These are phyloP conservation scores for Tetrapisispora iriomotensis DNA, from an alignment of 805 yeast species.

Conservation along the genomic window DNA sequence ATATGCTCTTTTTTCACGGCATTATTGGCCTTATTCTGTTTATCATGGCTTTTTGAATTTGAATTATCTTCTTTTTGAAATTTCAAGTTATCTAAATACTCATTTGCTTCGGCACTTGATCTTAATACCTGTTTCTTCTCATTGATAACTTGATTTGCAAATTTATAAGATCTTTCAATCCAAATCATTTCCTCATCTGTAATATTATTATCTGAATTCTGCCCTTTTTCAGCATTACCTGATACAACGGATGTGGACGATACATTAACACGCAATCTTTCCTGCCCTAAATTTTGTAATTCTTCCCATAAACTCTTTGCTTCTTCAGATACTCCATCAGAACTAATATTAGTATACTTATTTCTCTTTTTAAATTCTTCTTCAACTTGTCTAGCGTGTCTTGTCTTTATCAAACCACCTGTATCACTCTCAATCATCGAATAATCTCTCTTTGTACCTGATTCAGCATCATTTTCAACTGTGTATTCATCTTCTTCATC, in stretches of 20 bases:
- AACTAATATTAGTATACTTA: slow-evolving; percentile 25
- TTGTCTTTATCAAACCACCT: slow-evolving; percentile 62
- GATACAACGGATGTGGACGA: not conserved
- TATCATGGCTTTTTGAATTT: slow-evolving; percentile 8
- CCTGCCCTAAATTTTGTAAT: slow-evolving; percentile 32
- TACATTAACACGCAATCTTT: slow-evolving; percentile 14
- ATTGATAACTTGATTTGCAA: slow-evolving; percentile 75
- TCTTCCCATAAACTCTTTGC: slow-evolving; percentile 48
- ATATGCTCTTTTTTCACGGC: slow-evolving; percentile 9
- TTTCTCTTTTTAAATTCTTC: slow-evolving; percentile 19
- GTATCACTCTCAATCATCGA: slow-evolving; percentile 43
- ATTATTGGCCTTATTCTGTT: slow-evolving; percentile 3
- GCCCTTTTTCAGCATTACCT: slow-evolving; percentile 6
- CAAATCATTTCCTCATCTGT: slow-evolving; percentile 43
- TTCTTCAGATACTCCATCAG: slow-evolving; percentile 29
- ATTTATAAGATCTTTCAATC: slow-evolving; percentile 70
- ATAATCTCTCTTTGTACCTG: slow-evolving; percentile 33
- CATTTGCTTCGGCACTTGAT: slow-evolving; percentile 79
- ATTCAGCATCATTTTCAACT: slow-evolving; percentile 28
- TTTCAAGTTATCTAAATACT: slow-evolving; percentile 52
- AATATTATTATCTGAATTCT: slow-evolving; percentile 2
- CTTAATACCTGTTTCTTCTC: slow-evolving; percentile 72
- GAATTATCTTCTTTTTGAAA: slow-evolving; percentile 13
- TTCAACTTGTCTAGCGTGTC: slow-evolving; percentile 50
- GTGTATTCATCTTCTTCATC: slow-evolving; percentile 26